These are phyloP conservation scores for Fusarium sacchari DNA, from an alignment of 2,329 filamentous ascomycete species.

Conservation along the genomic window DNA sequence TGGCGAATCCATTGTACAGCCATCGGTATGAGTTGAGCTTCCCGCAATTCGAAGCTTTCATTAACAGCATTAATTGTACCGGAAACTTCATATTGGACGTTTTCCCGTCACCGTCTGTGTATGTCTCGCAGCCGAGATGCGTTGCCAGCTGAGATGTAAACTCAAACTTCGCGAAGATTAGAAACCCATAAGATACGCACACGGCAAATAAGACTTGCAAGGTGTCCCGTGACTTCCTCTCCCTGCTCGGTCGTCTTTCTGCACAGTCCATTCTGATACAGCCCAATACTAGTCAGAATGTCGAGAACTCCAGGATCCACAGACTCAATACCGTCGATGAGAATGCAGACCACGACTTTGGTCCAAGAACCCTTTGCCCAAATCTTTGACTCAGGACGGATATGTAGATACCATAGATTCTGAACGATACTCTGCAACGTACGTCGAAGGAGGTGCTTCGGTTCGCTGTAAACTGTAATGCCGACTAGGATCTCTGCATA, in stretches of 20 bases:
- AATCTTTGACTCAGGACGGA: slow-evolving; percentile 96
- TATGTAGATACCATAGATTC: slow-evolving; percentile 96
- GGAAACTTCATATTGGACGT: neutral
- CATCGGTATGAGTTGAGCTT: slow-evolving; percentile 13
- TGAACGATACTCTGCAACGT: slow-evolving; percentile 97
- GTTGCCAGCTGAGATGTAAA: neutral
- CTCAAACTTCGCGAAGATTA: neutral
- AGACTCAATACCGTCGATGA: slow-evolving; percentile 96
- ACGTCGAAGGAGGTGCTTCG: slow-evolving; percentile 92
- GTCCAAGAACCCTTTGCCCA: slow-evolving; percentile 99
- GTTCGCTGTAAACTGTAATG: slow-evolving; percentile 98
- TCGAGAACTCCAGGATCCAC: slow-evolving; percentile 95
- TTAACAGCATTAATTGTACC: neutral
- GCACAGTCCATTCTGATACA: slow-evolving; percentile 97
- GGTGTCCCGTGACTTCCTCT: neutral
- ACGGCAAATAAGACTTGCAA: neutral
- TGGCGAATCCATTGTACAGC: neutral
- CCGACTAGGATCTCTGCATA: slow-evolving; percentile 90
- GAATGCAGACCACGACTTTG: slow-evolving; percentile 95
- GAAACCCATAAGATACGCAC: too few relatives aligned
- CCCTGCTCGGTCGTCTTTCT: slow-evolving; percentile 67
- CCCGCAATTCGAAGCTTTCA: neutral
- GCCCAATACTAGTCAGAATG: slow-evolving; percentile 87
- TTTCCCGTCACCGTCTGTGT: too few relatives aligned
- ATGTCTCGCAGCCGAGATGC: neutral